phyloP scores from a whole-genome alignment of 768 basidiomycete species.

The Leccinum boreale region DNA sequence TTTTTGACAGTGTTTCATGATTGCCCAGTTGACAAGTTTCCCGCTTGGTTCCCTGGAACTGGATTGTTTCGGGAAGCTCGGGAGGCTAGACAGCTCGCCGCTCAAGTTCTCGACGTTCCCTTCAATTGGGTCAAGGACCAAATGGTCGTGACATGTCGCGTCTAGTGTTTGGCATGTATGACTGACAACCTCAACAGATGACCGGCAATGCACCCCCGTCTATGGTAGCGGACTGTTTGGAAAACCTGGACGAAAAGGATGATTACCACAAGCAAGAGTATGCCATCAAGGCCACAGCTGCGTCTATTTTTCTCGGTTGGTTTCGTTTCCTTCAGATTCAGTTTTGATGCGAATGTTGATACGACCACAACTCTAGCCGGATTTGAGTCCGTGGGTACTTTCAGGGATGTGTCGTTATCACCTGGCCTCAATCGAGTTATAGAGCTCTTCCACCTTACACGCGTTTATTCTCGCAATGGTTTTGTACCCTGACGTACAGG shows the following conservation, averaged over 20 bases:
- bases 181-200: slow-evolving; percentile 1
- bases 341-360: background rate
- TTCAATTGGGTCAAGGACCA: slow-evolving; percentile 25
- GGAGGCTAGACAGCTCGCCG: slow-evolving; percentile 12
- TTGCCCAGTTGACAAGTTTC: slow-evolving; percentile 18
- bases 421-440: background rate
- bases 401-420: background rate
- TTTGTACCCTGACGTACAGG: slow-evolving; percentile 26
- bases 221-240: slow-evolving; percentile 26
- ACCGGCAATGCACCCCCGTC: slow-evolving; percentile 19
- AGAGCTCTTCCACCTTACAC: slow-evolving; percentile 26
- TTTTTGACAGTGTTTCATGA: background rate
- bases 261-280: slow-evolving; percentile 16
- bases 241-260: slow-evolving; percentile 13
- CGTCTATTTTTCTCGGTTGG: slow-evolving; percentile 24
- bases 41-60: slow-evolving; percentile 24
- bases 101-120: slow-evolving; percentile 20
- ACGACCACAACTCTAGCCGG: slow-evolving; percentile 12
- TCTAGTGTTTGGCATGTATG: too few species aligned
- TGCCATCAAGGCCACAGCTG: slow-evolving; percentile 27
- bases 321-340: background rate
- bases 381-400: slow-evolving; percentile 22
- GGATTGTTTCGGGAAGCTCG: slow-evolving; percentile 18
- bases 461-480: slow-evolving; percentile 29
- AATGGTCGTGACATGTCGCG: slow-evolving; percentile 13